Evolutionary conservation across 768 basidiomycete species (phyloP).

Genomic region (Lentinula guzmanii): DNA sequence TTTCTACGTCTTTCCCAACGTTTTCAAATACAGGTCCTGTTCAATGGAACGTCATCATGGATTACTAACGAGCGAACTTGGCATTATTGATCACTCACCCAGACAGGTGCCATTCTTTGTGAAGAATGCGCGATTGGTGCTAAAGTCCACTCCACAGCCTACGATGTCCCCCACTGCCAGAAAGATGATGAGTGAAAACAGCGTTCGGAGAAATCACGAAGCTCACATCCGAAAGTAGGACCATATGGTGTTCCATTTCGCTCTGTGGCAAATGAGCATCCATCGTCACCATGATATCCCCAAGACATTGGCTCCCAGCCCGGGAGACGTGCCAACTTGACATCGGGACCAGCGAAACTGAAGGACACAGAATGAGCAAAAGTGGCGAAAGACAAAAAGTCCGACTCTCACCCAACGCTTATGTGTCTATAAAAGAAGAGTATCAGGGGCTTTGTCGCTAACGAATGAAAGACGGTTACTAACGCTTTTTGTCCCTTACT

Average conservation of each 20-base stretch:
- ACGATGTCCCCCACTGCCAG: conserved; percentile 74
- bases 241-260: conserved; percentile 71
- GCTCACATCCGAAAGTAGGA: conserved; percentile 74
- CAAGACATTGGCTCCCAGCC: conserved; percentile 85
- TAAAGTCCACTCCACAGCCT: conserved; percentile 92
- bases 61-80: no score
- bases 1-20: conserved; percentile 54
- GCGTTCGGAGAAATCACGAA: background rate
- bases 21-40: conserved; percentile 68
- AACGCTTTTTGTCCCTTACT: conserved; percentile 80
- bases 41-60: background rate
- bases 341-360: conserved; percentile 64
- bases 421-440: conserved; percentile 49
- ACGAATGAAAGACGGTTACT: conserved; percentile 17
- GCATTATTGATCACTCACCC: conserved; percentile 31
- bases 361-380: conserved; percentile 8
- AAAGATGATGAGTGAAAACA: conserved; percentile 9
- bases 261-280: conserved; percentile 69
- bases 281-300: conserved; percentile 93
- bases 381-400: background rate
- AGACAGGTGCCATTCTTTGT: conserved; percentile 81
- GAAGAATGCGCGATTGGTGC: conserved; percentile 73
- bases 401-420: conserved; percentile 62
- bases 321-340: conserved; percentile 69
- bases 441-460: conserved; percentile 7